Percentiles rank a stretch among this genome's conserved stretches.
phyloP scores from a whole-genome alignment of 257 asterid genomes.

The Gynochthodes officinalis region DNA sequence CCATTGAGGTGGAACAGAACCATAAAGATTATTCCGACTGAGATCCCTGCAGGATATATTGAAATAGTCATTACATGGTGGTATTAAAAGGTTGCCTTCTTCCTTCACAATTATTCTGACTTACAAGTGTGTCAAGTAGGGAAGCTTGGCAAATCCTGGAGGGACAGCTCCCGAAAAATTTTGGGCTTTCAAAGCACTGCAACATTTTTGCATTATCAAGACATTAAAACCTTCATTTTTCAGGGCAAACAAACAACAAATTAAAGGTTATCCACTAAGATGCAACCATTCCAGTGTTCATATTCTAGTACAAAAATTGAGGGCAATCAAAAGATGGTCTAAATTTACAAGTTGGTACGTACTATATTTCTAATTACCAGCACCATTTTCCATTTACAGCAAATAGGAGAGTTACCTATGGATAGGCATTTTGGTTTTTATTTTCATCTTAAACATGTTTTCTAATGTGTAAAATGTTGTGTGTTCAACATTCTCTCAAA shows the following conservation, averaged over 20 bases:
- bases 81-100: not conserved
- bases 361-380: too few species aligned
- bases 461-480: too few species aligned
- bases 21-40: constrained; percentile 70
- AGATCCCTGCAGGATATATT: constrained; percentile 62
- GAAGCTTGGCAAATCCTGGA: constrained; percentile 66
- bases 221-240: not conserved
- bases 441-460: too few species aligned
- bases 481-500: too few species aligned
- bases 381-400: not conserved
- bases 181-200: constrained; percentile 87
- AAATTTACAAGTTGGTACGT: too few species aligned
- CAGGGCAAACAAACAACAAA: not conserved
- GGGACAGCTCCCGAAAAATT: constrained; percentile 71
- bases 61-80: not conserved
- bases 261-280: not conserved
- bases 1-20: constrained; percentile 76
- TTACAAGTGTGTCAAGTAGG: constrained; percentile 67
- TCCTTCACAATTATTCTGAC: constrained; percentile 18
- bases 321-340: too few species aligned
- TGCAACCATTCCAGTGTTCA: not conserved
- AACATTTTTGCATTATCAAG: constrained; percentile 8
- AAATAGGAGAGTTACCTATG: too few species aligned
- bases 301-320: not conserved
- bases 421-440: too few species aligned